These are phyloP conservation scores for Candida tallmaniae DNA, from an alignment of 805 yeast genomes.

Conservation along the genomic window DNA sequence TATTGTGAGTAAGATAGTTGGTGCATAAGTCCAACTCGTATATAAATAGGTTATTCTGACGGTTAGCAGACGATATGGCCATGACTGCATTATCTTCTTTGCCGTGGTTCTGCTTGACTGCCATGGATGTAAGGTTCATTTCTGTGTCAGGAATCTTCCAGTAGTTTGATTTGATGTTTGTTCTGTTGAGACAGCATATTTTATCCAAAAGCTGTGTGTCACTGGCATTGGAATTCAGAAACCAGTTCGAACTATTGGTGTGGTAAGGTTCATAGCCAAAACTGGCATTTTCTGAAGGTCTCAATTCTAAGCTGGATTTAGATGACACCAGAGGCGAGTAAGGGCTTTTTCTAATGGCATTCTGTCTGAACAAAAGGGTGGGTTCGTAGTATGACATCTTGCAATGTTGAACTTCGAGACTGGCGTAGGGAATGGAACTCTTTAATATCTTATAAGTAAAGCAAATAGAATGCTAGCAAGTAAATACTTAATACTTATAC, in stretches of 20 bases:
- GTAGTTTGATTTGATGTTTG: constrained; percentile 40
- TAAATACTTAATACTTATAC: too few species aligned
- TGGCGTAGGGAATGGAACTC: too few species aligned
- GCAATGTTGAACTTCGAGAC: too few species aligned
- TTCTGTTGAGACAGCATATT: constrained; percentile 35
- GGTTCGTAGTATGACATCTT: constrained; percentile 30
- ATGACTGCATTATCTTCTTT: constrained; percentile 27
- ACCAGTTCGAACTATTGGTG: constrained; percentile 19
- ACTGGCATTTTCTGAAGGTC: too few species aligned
- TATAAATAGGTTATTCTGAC: constrained; percentile 44
- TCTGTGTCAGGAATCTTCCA: constrained; percentile 43
- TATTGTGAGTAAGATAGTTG: constrained; percentile 49
- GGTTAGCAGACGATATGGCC: constrained; percentile 50
- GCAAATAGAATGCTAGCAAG: too few species aligned
- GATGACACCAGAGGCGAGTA: constrained; percentile 18
- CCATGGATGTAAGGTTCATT: constrained; percentile 43
- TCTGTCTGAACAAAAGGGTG: constrained; percentile 37
- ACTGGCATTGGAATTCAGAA: constrained; percentile 21
- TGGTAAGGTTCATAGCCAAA: too few species aligned
- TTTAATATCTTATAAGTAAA: too few species aligned
- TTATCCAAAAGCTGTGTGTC: constrained; percentile 37
- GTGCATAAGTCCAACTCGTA: constrained; percentile 41
- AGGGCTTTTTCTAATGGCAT: constrained; percentile 31
- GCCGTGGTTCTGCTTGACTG: constrained; percentile 13
- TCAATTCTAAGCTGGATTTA: constrained; percentile 3